Evolutionary conservation across 164 flowering plant species (phyloP), one percentile per base, ranked within the genome.

Genomic region (Warburgia ugandensis): DNA sequence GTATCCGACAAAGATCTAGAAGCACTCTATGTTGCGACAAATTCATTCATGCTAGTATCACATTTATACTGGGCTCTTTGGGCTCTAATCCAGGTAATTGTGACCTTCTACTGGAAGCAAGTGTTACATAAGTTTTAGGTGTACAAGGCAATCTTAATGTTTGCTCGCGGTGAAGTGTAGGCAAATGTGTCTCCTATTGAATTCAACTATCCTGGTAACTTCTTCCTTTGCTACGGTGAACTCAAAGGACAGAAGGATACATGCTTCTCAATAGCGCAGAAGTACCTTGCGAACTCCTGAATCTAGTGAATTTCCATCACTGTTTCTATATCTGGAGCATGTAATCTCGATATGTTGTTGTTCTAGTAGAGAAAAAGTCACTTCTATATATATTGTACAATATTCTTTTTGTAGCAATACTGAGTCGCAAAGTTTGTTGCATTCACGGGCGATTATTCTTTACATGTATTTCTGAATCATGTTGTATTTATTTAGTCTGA

Each of bases 1-100:
- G 96, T 81, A 13, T 51, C 81, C 29, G 76, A 70, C 5, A 43
- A 76, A 54, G 96, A 84, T 52, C 70, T 89, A 4, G 80, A 81
- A 55, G 73, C 77, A 29, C 75, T 94, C n/a, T 94, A 77, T 25
- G 72, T 84, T 19, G 99, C 89, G 71, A 58, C 96, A 54, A 81
- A 75, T 59, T 62, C 72, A n/a, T 89, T 58, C 64, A 75, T 66
- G 75, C 55, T 89, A 50, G 96, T 86, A 51, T 82, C 97, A 41
- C 96, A 89, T 65, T 44, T 94, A 38, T 86, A 73, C 45, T 94
- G 99, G 99, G 96, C 96, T 41, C 45, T 89, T 36, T 94, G 99
- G 99, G 95, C 78, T 26, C 63, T 89, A 31, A 89, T 94, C 46
- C 96, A 86, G 99, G 97, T 88, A 63, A 16, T 14, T 35, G 32